Conservation (phyloP, 805 yeast genomes). For the Cyberlindnera mycetangii region DNA sequence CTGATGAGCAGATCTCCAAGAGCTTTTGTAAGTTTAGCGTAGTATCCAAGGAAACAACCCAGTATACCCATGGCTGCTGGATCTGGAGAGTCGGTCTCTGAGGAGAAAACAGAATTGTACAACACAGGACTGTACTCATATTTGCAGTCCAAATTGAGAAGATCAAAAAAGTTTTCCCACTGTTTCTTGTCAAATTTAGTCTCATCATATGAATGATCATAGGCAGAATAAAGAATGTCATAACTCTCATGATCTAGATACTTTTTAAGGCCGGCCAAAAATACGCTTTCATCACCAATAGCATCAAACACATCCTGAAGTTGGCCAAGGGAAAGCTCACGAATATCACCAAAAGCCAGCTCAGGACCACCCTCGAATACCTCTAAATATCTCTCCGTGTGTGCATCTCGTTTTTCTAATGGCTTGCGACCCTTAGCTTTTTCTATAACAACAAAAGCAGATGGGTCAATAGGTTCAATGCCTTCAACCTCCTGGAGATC, state of each 20-base stretch:
- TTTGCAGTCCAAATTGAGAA: neutral
- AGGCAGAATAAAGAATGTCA: neutral
- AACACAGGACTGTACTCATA: neutral
- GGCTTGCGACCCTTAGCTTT: neutral
- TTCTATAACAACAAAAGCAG: neutral
- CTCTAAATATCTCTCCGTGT: neutral
- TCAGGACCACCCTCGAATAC: neutral
- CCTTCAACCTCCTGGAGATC: conserved; percentile 5
- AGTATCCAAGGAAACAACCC: conserved; percentile 1
- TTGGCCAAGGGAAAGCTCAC: conserved; percentile 4
- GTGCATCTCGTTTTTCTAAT: neutral
- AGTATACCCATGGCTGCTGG: neutral
- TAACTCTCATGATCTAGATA: neutral
- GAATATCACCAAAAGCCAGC: conserved; percentile 3
- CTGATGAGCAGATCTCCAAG: neutral
- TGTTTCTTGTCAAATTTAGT: neutral
- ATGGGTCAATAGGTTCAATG: conserved; percentile 4
- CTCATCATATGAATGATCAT: neutral
- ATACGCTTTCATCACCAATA: neutral
- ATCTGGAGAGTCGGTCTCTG: neutral
- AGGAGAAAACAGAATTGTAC: neutral
- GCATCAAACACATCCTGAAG: conserved; percentile 10
- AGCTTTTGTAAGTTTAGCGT: neutral
- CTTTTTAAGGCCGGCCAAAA: conserved; percentile 4
- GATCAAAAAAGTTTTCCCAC: neutral